Evolutionary conservation across 2,329 filamentous ascomycete genomes (phyloP).

Genomic region (Lasiodiplodia citricola): DNA sequence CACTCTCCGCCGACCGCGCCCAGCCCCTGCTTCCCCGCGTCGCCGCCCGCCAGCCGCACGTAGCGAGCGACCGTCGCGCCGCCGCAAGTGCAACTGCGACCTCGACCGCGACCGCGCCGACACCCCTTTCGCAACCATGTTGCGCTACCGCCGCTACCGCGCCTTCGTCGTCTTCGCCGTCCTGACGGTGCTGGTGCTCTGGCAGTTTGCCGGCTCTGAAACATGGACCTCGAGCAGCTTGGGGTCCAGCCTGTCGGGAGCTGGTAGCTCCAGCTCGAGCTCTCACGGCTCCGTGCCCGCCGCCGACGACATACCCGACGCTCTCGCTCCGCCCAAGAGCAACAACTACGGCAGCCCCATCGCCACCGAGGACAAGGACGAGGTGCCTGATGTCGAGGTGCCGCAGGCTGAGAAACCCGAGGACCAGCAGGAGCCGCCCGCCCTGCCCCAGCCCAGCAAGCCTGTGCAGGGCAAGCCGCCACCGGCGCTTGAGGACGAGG

Average conservation of each 20-base stretch:
- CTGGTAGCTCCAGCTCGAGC: constrained; percentile 7
- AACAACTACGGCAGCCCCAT: constrained; percentile 28
- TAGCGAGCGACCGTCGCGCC: constrained; percentile 15
- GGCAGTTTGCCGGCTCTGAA: constrained; percentile 57
- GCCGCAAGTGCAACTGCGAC: constrained; percentile 16
- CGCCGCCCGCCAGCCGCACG: constrained; percentile 11
- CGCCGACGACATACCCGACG: constrained; percentile 20
- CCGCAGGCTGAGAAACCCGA: constrained; percentile 37
- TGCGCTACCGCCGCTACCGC: constrained; percentile 66
- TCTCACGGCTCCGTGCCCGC: not conserved
- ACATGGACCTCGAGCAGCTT: constrained; percentile 40
- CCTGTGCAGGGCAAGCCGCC: constrained; percentile 23
- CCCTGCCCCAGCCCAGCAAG: constrained; percentile 14
- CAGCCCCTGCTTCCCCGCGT: constrained; percentile 9
- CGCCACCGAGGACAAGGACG: constrained; percentile 32
- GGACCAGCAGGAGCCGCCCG: constrained; percentile 23
- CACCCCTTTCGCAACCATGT: constrained; percentile 48
- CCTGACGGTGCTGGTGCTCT: constrained; percentile 59
- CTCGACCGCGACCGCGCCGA: constrained; percentile 1
- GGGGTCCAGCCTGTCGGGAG: constrained; percentile 5
- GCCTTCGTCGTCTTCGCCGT: constrained; percentile 63
- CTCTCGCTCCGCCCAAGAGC: constrained; percentile 32
- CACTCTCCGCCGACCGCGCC: constrained; percentile 15
- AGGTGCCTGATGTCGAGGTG: constrained; percentile 38
- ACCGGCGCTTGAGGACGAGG: not conserved